Percentiles rank a stretch among this genome's conserved stretches.
Conservation (phyloP, 2,329 filamentous ascomycete species). For the Emydomyces testavorans region DNA sequence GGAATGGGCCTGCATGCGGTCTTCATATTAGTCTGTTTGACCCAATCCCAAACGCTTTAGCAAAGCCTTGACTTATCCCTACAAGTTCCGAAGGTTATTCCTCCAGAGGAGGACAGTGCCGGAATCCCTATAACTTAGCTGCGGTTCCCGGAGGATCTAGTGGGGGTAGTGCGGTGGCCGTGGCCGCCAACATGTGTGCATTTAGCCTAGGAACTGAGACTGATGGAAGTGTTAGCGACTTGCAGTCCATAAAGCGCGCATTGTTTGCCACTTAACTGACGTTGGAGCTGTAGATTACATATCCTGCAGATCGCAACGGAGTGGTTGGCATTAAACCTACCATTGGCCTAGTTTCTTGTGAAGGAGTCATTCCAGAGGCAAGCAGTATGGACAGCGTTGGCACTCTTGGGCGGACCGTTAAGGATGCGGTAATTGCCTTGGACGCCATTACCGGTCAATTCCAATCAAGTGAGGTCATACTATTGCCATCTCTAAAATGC, state of each 20-base stretch:
- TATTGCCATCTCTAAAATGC: neutral
- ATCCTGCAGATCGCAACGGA: slow-evolving; percentile 56
- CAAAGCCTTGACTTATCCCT: neutral
- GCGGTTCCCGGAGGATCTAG: slow-evolving; percentile 58
- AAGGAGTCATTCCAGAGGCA: slow-evolving; percentile 53
- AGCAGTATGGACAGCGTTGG: slow-evolving; percentile 60
- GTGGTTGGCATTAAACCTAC: slow-evolving; percentile 67
- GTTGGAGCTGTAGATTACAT: slow-evolving; percentile 43
- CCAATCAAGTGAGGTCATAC: slow-evolving; percentile 9
- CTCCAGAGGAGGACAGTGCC: slow-evolving; percentile 50
- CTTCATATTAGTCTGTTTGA: slow-evolving; percentile 46
- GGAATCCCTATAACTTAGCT: slow-evolving; percentile 58
- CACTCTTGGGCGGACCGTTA: slow-evolving; percentile 53
- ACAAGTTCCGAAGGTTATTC: slow-evolving; percentile 48
- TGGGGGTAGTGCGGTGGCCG: slow-evolving; percentile 54
- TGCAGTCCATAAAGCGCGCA: neutral
- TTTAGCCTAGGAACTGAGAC: slow-evolving; percentile 65
- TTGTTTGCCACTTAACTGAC: neutral
- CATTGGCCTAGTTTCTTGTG: slow-evolving; percentile 57
- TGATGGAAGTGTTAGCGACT: slow-evolving; percentile 46
- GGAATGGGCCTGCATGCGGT: slow-evolving; percentile 65
- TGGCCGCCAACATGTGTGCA: slow-evolving; percentile 51
- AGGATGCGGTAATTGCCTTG: slow-evolving; percentile 54
- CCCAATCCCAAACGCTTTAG: neutral
- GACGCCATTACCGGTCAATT: slow-evolving; percentile 61